Evolutionary conservation across 257 asterid species (phyloP), one percentile per base, ranked within the genome.

Genomic region (Osmanthus fragrans): DNA sequence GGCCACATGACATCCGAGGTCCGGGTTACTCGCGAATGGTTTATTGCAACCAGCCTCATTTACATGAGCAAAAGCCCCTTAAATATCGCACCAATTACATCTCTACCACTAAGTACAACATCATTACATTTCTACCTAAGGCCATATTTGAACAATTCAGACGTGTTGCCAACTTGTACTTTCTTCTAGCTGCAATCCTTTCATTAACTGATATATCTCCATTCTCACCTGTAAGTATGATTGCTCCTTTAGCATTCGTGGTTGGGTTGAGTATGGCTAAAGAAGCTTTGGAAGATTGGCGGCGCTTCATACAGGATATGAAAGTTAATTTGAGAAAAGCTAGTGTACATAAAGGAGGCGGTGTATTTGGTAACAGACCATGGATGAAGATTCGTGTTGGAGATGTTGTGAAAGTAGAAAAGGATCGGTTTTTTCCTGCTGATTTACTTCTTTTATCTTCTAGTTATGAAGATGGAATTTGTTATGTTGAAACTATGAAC

Each of bases 251-350:
- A 78, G 92, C 85, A 27, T 90, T 95, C 82, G 99, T 95, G 70
- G 97, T 95, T 80, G 99, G 99, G 8, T 77, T 93, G 92, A 95
- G 99, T 77, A 95, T 95, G 99, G 96, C 94, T 18, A 95, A 95
- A 80, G 98, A 95, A 82, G 99, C 96, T 69, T 73, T 93, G 82
- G 99, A 95, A 88, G 99, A 95, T 79, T 93, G 97, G 92, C 88
- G 93, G n/a, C 76, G 98, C 79, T 95, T 95, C 74, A 85, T 93
- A 73, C 98, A 95, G 86, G 99, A 93, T 72, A 90, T 95, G 99
- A 91, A 90, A 89, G 97, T 95, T 78, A 95, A 95, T 85, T 83
- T 87, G 76, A 80, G 97, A 67, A 95, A 95, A 90, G 87, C 87
- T 72, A 60, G 73, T 6, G 85, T 93, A 34, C 98, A 89, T 82